phyloP scores from a whole-genome alignment of 257 asterid species.

The Solanum stenotomum region DNA sequence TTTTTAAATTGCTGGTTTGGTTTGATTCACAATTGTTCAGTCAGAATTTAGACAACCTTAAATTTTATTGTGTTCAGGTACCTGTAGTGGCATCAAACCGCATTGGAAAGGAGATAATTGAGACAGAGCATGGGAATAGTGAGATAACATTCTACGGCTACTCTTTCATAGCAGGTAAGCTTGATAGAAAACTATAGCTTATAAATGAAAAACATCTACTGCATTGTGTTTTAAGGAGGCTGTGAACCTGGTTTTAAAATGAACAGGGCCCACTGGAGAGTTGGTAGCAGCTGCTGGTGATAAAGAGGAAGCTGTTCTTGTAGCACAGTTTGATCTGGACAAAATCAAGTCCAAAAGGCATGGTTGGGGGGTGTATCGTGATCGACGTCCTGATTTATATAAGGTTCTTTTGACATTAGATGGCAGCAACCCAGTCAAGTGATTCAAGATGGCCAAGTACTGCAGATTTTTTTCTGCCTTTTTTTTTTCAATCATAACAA shows the following conservation, averaged over 20 bases:
- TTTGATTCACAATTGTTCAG: not conserved
- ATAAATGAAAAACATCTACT: not conserved
- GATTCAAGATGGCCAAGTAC: not conserved
- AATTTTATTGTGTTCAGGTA: constrained; percentile 38
- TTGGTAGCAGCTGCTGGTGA: constrained; percentile 60
- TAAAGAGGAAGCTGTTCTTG: constrained; percentile 71
- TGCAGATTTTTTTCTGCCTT: not conserved
- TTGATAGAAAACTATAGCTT: not conserved
- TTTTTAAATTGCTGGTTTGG: not conserved
- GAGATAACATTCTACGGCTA: constrained; percentile 85
- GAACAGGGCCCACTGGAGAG: constrained; percentile 87
- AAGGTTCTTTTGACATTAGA: constrained; percentile 83
- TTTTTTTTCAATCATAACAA: not conserved
- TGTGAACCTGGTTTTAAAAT: constrained; percentile 6
- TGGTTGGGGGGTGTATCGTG: constrained; percentile 92
- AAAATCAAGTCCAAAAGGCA: constrained; percentile 67
- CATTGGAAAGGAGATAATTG: constrained; percentile 69
- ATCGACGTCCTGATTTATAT: constrained; percentile 90
- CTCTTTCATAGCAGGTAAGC: constrained; percentile 87
- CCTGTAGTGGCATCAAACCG: constrained; percentile 96
- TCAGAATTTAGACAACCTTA: not conserved
- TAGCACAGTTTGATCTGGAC: constrained; percentile 72
- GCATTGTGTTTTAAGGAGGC: not conserved
- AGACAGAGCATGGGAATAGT: constrained; percentile 87
- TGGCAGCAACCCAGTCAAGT: constrained; percentile 39